Evolutionary conservation across 371 early-diverging fungal genomes (phyloP), one percentile per base, ranked within the genome.

Genomic region (Mortierella sp.): DNA sequence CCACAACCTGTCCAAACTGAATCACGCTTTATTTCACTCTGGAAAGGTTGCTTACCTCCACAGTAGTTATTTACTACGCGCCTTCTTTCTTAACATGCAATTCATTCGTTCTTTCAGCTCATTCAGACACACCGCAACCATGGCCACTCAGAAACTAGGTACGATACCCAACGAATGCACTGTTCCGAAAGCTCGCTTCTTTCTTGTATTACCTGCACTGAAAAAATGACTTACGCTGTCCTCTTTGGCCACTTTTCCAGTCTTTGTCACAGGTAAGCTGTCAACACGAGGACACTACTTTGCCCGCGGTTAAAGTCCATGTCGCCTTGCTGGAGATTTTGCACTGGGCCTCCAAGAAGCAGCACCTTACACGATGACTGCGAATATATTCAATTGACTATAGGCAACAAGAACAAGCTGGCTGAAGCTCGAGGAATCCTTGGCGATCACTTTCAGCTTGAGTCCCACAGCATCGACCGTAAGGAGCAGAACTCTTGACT

Each of bases 391-490:
- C n/a, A 37, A 34, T 64, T 64, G 24, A 64, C 91, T 0, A 72
- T 69, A 85, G 98, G 99, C 80, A 98, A 98, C 91, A 93, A 94
- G 83, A 97, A 98, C 89, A 98, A 98, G 88, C 91, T 98, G 72
- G 82, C 83, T 21, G 99, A 98, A 86, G 97, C 98, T 46, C 96
- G 94, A 74, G 92, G 90, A 44, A 97, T 98, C 74, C 91, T 98
- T 50, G 86, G 89, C 24, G 90, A 90, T 61, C 87, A 90, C 28
- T 90, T 95, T 69, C 92, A 92, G 64, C 90, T 97, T 44, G 91
- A 90, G 53, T 91, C 91, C 50, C 92, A 92, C 74, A 93, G 91
- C 28, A 83, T 97, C 14, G 98, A 98, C 82, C 90, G 95, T 94
- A 91, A 78, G 91, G 10, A 64, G 16, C 37, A 64, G 8, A 5